Conservation (phyloP, 345 rosid genomes). For the Gossypium anomalum region DNA sequence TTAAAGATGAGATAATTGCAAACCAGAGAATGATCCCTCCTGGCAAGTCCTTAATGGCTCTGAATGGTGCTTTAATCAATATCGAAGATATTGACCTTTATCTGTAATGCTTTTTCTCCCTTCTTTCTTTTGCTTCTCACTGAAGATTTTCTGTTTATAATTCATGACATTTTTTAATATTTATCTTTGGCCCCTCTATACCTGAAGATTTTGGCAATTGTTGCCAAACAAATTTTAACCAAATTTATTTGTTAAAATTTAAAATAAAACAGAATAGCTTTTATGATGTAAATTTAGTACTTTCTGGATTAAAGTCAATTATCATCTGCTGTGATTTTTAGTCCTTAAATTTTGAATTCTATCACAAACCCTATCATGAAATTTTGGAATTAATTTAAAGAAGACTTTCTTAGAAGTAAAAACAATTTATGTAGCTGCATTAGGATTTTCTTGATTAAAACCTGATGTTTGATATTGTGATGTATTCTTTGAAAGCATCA, state of each 20-base stretch:
- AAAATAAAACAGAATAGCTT: not conserved
- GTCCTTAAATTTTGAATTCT: not conserved
- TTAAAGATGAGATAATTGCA: conserved; percentile 90
- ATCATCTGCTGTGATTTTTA: not conserved
- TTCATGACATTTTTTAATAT: not conserved
- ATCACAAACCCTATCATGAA: not conserved
- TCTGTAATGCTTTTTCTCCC: conserved; percentile 51
- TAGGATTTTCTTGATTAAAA: not conserved
- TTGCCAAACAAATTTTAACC: not conserved
- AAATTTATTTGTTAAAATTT: not conserved
- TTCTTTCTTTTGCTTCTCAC: conserved; percentile 14
- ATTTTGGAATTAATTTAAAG: not conserved
- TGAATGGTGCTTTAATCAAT: conserved; percentile 95
- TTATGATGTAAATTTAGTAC: not conserved
- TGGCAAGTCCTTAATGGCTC: conserved; percentile 93
- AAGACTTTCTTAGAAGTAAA: not conserved
- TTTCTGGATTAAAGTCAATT: not conserved
- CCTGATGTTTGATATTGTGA: not conserved
- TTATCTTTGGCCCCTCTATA: conserved; percentile 10
- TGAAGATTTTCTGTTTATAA: conserved; percentile 13
- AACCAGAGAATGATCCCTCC: conserved; percentile 97
- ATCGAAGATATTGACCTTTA: conserved; percentile 93
- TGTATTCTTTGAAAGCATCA: not conserved
- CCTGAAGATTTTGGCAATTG: not conserved
- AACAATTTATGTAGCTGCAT: not conserved